Conservation (phyloP, 225 moss, liverwort and hornwort genomes). For the Straminergon stramineum region DNA sequence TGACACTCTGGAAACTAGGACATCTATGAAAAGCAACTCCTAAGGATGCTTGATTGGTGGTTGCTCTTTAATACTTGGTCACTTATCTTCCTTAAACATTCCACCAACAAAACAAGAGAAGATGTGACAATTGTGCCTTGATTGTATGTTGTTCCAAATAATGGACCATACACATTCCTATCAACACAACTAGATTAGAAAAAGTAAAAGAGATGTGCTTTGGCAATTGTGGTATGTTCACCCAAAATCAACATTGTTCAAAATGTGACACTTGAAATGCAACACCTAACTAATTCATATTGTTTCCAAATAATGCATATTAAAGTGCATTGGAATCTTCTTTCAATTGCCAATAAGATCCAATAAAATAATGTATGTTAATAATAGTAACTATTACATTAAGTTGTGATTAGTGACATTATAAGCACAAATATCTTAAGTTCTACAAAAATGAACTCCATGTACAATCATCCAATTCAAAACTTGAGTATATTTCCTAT, state of each 20-base stretch:
- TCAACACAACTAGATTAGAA: neutral
- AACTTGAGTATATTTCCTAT: no score
- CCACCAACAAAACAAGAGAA: neutral
- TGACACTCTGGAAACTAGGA: neutral
- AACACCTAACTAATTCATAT: neutral
- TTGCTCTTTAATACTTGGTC: neutral
- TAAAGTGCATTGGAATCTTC: neutral
- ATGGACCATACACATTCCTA: conserved; percentile 54
- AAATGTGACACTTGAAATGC: neutral
- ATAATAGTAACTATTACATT: no score
- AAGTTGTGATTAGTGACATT: no score
- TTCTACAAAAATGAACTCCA: no score
- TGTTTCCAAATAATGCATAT: neutral
- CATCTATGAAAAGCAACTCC: neutral
- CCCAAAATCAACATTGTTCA: neutral
- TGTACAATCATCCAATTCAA: no score
- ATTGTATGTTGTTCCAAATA: conserved; percentile 56
- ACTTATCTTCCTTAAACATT: neutral
- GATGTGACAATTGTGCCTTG: neutral
- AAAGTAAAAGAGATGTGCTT: neutral
- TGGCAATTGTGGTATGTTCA: neutral
- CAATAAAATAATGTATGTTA: no score
- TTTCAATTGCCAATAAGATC: no score
- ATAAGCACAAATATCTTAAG: no score
- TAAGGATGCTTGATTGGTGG: no score